Conservation (phyloP, 441 rosid genomes). For the Populus hybrid region DNA sequence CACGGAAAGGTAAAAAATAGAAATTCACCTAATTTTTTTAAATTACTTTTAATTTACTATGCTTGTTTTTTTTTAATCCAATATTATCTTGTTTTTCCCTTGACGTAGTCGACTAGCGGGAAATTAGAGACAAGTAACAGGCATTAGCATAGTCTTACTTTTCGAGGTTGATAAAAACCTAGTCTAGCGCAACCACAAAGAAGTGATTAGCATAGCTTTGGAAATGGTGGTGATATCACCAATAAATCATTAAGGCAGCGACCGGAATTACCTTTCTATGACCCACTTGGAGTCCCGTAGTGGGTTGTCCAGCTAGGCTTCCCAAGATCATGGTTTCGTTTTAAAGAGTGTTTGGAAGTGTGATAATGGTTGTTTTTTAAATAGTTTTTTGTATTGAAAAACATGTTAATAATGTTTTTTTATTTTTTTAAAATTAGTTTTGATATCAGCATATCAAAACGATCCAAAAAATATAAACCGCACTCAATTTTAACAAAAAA, state of each 20-base stretch:
- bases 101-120: not conserved
- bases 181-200: not conserved
- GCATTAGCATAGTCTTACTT: not conserved
- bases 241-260: constrained; percentile 3
- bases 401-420: no score
- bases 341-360: no score
- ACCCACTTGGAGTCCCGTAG: constrained; percentile 1
- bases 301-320: not conserved
- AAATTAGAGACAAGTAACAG: not conserved
- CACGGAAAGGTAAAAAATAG: fast-evolving
- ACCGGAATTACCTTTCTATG: not conserved
- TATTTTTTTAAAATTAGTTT: no score
- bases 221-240: not conserved
- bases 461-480: no score
- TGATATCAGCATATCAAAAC: no score
- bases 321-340: not conserved
- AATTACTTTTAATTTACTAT: no score
- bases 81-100: not conserved
- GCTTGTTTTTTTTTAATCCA: no score
- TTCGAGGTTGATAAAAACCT: not conserved
- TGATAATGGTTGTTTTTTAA: no score
- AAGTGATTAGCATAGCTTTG: not conserved
- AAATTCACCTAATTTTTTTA: no score
- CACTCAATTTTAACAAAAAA: no score
- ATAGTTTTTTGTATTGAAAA: no score